Evolutionary conservation across 495 filamentous ascomycete species (phyloP), one percentile per base, ranked within the genome.

Genomic region (Penicillium antarcticum): DNA sequence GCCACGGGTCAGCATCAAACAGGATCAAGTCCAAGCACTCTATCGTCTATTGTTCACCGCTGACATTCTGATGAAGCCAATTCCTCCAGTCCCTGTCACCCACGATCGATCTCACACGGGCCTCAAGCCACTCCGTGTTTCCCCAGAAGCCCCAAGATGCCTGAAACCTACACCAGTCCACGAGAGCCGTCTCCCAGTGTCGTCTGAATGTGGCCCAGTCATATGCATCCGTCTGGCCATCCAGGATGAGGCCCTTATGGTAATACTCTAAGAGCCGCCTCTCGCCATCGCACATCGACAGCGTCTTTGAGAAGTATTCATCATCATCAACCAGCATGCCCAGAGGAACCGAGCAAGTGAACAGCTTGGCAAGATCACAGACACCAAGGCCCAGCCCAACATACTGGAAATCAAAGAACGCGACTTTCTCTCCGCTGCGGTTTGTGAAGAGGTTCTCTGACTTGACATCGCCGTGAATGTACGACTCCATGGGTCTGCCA

Each of bases 141-240:
- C 70, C 70, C 70, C 70, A 73, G 32, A 73, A 73, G 0, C 70
- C 70, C 70, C 70, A 73, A 3, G 70, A 73, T 1, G 70, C 70
- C 55, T 73, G 70, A 42, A 73, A 73, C 40, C 70, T 31, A 56
- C 68, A 73, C 70, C 70, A 73, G 48, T 73, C 70, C 3, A 71
- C 70, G 35, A 73, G 46, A 0, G 70, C 68, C 5, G 68, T 66
- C 49, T 73, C 70, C 70, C 70, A 73, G 50, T 73, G 68, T 21
- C 64, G 55, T 18, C 47, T 45, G 16, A 73, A 70, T 0, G 24
- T 45, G 1, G 63, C 47, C 68, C 66, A 73, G 12, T 57, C 45
- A 23, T 71, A 73, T 2, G 49, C 35, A 0, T 39, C 58, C 2
- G 51, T 8, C 1, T 48, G 18, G 8, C 56, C 14, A 37, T 54